Evolutionary conservation across 441 rosid genomes (phyloP).

Genomic region (Codiaeum variegatum): DNA sequence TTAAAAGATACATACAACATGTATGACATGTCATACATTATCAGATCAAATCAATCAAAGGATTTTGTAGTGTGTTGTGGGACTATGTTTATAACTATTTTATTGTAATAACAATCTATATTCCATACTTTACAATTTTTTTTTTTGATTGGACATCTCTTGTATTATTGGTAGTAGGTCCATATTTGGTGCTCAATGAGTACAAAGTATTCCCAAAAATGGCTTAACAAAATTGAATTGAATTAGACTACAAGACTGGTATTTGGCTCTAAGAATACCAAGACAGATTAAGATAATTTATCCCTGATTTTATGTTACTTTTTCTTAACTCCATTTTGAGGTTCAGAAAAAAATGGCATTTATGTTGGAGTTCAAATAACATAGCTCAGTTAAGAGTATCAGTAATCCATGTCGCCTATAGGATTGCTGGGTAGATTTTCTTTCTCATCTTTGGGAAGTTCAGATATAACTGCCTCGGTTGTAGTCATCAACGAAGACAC

Average conservation of each 20-base stretch:
- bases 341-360: neutral
- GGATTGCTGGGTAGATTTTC: slow-evolving; percentile 42
- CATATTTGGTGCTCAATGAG: neutral
- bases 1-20: no score
- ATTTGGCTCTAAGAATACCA: neutral
- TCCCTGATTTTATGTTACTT: neutral
- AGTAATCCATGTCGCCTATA: slow-evolving; percentile 28
- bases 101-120: neutral
- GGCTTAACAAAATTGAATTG: neutral
- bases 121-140: neutral
- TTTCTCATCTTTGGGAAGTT: slow-evolving; percentile 64
- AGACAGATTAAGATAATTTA: neutral
- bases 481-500: slow-evolving; percentile 73
- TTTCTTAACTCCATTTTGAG: neutral
- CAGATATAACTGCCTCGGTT: slow-evolving; percentile 61
- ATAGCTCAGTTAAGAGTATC: neutral
- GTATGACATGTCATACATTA: neutral
- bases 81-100: neutral
- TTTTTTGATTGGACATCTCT: no score
- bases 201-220: neutral
- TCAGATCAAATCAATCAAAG: neutral
- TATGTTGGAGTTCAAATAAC: neutral
- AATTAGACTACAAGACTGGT: neutral
- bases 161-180: no score
- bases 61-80: neutral